These are phyloP conservation scores for Brasilioporus rufonigricans DNA, from an alignment of 768 basidiomycete species.

Conservation along the genomic window DNA sequence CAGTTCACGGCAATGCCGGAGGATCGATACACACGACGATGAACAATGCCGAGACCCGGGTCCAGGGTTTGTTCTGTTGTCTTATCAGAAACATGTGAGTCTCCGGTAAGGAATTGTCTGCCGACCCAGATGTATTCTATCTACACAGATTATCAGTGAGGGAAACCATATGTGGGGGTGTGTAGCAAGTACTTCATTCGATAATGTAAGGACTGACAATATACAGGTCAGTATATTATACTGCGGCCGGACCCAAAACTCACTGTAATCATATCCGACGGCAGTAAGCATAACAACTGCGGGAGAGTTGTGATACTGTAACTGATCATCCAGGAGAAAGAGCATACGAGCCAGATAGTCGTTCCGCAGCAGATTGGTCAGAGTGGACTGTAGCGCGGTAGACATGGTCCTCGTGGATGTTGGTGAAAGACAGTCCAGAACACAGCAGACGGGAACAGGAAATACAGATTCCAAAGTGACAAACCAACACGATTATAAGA, in stretches of 20 bases:
- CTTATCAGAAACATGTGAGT: background rate
- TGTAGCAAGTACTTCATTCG: conserved; percentile 4
- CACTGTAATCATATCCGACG: conserved; percentile 12
- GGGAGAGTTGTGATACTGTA: too few species aligned
- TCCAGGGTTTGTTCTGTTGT: conserved; percentile 5
- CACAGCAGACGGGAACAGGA: background rate
- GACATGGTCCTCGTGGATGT: background rate
- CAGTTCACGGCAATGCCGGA: background rate
- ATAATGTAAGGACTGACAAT: conserved; percentile 8
- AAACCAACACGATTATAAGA: too few species aligned
- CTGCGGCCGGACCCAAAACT: too few species aligned
- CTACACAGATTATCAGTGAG: background rate
- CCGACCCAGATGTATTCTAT: conserved; percentile 14
- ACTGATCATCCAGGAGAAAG: background rate
- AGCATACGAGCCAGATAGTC: background rate
- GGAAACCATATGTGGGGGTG: background rate
- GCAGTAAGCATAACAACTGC: background rate
- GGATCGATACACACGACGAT: conserved; percentile 2
- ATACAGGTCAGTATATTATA: background rate
- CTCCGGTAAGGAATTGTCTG: background rate
- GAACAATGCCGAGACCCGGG: conserved; percentile 2
- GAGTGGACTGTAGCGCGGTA: background rate
- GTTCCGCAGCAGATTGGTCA: background rate
- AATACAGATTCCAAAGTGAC: too few species aligned
- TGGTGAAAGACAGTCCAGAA: background rate